Conservation (phyloP, 2,329 filamentous ascomycete genomes). For the Chaetomium sp. region DNA sequence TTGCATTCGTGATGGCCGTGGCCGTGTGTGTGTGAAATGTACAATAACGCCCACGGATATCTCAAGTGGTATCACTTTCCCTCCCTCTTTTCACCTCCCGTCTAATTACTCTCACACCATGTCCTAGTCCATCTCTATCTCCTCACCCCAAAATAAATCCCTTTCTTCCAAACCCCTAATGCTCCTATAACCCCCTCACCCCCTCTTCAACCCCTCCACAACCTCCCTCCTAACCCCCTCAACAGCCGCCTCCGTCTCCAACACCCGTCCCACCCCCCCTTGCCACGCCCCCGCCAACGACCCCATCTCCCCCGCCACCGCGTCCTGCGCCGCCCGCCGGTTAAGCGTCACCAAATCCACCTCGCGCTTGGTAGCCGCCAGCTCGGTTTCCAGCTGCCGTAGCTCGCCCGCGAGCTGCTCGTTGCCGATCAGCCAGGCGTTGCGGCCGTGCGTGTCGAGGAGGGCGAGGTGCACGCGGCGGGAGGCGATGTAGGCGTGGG, state of each 20-base stretch:
- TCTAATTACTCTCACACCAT: too few species aligned
- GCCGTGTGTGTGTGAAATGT: too few species aligned
- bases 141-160: background rate
- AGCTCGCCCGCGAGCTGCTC: constrained; percentile 69
- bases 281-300: constrained; percentile 70
- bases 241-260: constrained; percentile 82
- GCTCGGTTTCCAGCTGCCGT: constrained; percentile 63
- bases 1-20: too few species aligned
- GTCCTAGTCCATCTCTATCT: background rate
- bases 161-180: background rate
- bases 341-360: constrained; percentile 67
- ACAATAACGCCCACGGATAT: too few species aligned
- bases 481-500: constrained; percentile 45
- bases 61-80: background rate
- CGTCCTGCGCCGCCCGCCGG: constrained; percentile 64
- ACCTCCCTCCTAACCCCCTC: constrained; percentile 64
- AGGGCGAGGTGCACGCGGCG: constrained; percentile 56
- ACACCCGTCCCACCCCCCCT: constrained; percentile 65
- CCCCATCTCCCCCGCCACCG: constrained; percentile 63
- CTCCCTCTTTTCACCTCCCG: background rate
- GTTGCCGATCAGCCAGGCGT: constrained; percentile 86
- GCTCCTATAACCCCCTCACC: constrained; percentile 11
- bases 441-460: constrained; percentile 77
- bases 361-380: constrained; percentile 59
- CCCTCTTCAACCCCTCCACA: constrained; percentile 51